phyloP scores from a whole-genome alignment of 192 early-diverging fungal species.

The Coemansia sp. region DNA sequence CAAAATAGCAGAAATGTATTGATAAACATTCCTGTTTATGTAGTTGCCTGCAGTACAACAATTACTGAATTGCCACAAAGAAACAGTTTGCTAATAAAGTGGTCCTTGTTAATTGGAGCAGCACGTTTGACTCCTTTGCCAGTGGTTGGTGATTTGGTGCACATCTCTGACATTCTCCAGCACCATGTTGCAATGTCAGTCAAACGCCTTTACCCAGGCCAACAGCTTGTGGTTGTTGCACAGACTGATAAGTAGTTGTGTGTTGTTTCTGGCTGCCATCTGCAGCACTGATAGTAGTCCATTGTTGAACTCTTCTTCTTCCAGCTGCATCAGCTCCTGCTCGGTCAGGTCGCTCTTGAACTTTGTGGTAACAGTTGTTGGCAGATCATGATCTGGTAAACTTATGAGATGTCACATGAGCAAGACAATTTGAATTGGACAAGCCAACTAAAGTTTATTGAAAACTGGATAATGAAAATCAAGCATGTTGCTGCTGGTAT shows the following conservation, averaged over 20 bases:
- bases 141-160: conserved; percentile 89
- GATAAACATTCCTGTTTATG: no score
- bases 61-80: conserved; percentile 95
- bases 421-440: not conserved
- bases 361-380: conserved; percentile 37
- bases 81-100: conserved; percentile 98
- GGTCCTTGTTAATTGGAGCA: conserved; percentile 95
- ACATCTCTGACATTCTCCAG: conserved; percentile 99
- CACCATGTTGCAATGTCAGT: conserved; percentile 99
- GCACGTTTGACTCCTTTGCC: conserved; percentile 92
- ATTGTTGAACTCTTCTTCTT: conserved; percentile 94
- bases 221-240: conserved; percentile 98
- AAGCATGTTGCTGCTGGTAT: not conserved
- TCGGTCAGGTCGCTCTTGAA: conserved; percentile 52
- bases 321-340: conserved; percentile 84
- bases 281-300: conserved; percentile 95
- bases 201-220: conserved; percentile 97
- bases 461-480: not conserved
- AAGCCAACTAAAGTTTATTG: not conserved
- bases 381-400: no score
- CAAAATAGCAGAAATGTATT: no score
- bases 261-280: conserved; percentile 91
- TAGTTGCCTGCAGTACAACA: conserved; percentile 61
- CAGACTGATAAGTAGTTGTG: conserved; percentile 94
- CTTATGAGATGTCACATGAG: not conserved